Evolutionary conservation across 768 basidiomycete genomes (phyloP).

Genomic region (Rhodosporidiobolus sp.): DNA sequence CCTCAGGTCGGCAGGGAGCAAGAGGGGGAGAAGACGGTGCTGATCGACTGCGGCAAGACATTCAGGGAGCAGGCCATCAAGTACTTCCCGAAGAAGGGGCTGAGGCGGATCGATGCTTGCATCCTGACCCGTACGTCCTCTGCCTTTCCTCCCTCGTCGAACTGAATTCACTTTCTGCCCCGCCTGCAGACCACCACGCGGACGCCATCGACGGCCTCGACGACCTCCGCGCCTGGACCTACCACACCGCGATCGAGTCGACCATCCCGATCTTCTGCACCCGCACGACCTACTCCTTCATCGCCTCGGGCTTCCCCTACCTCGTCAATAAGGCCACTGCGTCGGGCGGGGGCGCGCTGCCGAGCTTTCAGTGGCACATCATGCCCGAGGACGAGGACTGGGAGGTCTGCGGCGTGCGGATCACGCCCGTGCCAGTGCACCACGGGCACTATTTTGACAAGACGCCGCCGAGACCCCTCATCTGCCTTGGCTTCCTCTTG

Average conservation of each 20-base stretch:
- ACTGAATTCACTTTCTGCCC: too few species aligned
- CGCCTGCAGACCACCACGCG: constrained; percentile 6
- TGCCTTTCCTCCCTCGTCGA: not conserved
- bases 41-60: constrained; percentile 44
- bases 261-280: constrained; percentile 73
- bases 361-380: constrained; percentile 77
- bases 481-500: constrained; percentile 45
- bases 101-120: constrained; percentile 68
- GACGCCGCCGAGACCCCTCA: constrained; percentile 21
- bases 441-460: constrained; percentile 21
- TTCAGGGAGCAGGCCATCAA: constrained; percentile 40
- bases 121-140: constrained; percentile 62
- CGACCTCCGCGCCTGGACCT: constrained; percentile 79
- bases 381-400: constrained; percentile 53
- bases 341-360: constrained; percentile 60
- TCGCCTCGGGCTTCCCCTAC: constrained; percentile 71
- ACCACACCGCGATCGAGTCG: constrained; percentile 61
- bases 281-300: constrained; percentile 60
- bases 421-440: constrained; percentile 39
- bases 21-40: constrained; percentile 11
- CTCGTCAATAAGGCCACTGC: constrained; percentile 70
- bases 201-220: constrained; percentile 83
- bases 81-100: constrained; percentile 35
- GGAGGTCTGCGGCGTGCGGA: constrained; percentile 43
- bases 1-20: not conserved